phyloP scores from a whole-genome alignment of 2,329 filamentous ascomycete species.

The Tricladium varicosporioides region DNA sequence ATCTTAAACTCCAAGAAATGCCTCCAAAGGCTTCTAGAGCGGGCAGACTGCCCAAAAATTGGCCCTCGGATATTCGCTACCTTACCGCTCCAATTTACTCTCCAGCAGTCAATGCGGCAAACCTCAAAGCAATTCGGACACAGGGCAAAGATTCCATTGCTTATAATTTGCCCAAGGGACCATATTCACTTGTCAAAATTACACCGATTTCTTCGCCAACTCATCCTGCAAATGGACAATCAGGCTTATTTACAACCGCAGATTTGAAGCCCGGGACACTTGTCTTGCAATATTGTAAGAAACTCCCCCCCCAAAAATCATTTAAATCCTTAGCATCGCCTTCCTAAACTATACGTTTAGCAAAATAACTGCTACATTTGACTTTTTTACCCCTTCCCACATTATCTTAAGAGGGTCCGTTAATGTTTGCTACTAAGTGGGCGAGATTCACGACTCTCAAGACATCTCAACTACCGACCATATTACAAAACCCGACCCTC shows the following conservation, averaged over 20 bases:
- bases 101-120: slow-evolving; percentile 33
- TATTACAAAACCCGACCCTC: slow-evolving; percentile 20
- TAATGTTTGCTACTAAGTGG: slow-evolving; percentile 36
- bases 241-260: slow-evolving; percentile 57
- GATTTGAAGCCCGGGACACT: slow-evolving; percentile 53
- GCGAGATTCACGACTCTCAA: slow-evolving; percentile 49
- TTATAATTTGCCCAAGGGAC: slow-evolving; percentile 39
- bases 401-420: background rate
- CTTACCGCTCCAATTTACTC: slow-evolving; percentile 49
- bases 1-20: background rate
- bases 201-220: slow-evolving; percentile 46
- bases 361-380: background rate
- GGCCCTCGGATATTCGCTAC: slow-evolving; percentile 54
- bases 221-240: slow-evolving; percentile 59
- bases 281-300: slow-evolving; percentile 52
- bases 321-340: too few relatives aligned
- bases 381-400: background rate
- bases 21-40: slow-evolving; percentile 1
- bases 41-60: slow-evolving; percentile 48
- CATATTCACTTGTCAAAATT: slow-evolving; percentile 52
- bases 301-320: too few relatives aligned
- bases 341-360: background rate
- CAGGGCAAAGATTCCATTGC: slow-evolving; percentile 35
- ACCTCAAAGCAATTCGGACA: slow-evolving; percentile 22
- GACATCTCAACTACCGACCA: slow-evolving; percentile 6